Percentiles rank a stretch among this genome's conserved stretches.
Conservation (phyloP, 257 asterid species). For the Prunella vulgaris region DNA sequence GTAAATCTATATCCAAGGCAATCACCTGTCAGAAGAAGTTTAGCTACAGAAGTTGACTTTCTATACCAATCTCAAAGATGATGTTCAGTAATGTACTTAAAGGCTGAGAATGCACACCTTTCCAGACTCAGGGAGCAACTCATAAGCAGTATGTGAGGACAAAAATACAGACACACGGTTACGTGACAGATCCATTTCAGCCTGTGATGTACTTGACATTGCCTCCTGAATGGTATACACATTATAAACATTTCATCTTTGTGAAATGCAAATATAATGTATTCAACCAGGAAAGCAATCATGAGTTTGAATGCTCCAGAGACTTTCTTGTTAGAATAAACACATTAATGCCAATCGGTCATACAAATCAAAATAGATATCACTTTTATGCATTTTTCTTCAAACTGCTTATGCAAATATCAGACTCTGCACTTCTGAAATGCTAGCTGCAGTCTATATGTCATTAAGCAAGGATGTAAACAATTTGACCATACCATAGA, state of each 20-base stretch:
- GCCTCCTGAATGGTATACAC: conserved; percentile 40
- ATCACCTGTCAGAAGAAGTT: conserved; percentile 41
- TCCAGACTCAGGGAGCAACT: conserved; percentile 84
- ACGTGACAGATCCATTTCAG: conserved; percentile 52
- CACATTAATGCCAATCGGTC: neutral
- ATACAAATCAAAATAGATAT: neutral
- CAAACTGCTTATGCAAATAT: neutral
- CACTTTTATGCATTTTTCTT: conserved; percentile 2
- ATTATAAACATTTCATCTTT: conserved; percentile 1
- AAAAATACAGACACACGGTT: conserved; percentile 59
- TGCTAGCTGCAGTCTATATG: neutral
- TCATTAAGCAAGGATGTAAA: neutral
- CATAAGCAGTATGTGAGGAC: conserved; percentile 66
- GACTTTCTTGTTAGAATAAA: neutral
- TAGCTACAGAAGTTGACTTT: neutral
- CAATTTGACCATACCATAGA: neutral
- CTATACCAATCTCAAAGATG: conserved; percentile 2
- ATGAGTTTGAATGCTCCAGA: neutral
- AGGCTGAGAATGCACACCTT: conserved; percentile 40
- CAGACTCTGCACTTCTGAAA: neutral
- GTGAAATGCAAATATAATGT: neutral
- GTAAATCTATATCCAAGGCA: conserved; percentile 67
- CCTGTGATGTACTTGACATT: conserved; percentile 48
- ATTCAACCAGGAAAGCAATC: neutral
- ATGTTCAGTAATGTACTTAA: conserved; percentile 3